These are phyloP conservation scores for Saturnispora zaruensis DNA, from an alignment of 805 yeast species.

Conservation along the genomic window DNA sequence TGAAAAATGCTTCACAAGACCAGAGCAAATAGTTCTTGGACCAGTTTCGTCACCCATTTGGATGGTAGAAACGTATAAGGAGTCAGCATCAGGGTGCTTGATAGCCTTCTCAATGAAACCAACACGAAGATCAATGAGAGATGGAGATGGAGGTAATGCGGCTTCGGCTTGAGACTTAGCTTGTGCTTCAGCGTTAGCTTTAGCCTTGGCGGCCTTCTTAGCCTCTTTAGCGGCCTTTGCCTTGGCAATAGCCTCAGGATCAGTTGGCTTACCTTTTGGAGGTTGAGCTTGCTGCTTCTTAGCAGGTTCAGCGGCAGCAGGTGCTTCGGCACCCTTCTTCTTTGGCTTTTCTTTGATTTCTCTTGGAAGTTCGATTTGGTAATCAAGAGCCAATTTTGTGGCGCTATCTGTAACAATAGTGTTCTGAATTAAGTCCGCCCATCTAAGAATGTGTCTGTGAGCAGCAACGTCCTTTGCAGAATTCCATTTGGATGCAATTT, in stretches of 20 bases:
- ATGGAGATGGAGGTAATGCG: constrained; percentile 65
- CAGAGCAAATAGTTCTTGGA: constrained; percentile 97
- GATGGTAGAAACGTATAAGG: constrained; percentile 92
- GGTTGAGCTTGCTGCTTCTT: constrained; percentile 11
- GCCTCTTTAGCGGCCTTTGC: constrained; percentile 33
- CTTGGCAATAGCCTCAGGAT: constrained; percentile 26
- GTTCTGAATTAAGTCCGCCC: constrained; percentile 84
- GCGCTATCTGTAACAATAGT: constrained; percentile 32
- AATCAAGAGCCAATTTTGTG: constrained; percentile 48
- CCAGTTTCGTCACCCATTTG: constrained; percentile 94
- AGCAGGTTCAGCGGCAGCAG: constrained; percentile 14
- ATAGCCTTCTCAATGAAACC: constrained; percentile 95
- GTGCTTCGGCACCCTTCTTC: constrained; percentile 22
- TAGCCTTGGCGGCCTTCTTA: constrained; percentile 38
- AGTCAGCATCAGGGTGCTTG: constrained; percentile 97
- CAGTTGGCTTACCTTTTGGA: constrained; percentile 20
- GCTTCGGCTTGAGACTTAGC: constrained; percentile 49
- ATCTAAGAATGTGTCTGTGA: constrained; percentile 81
- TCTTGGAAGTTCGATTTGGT: constrained; percentile 59
- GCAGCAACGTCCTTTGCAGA: constrained; percentile 46
- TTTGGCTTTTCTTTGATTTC: constrained; percentile 32
- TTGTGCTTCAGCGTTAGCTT: constrained; percentile 46
- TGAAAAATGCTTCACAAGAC: constrained; percentile 81
- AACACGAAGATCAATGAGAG: constrained; percentile 85
- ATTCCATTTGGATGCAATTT: constrained; percentile 49